A percentile compares a stretch with the other conserved stretches of the same genome.
Evolutionary conservation across 2,329 filamentous ascomycete species (phyloP).

Genomic region (Parascedosporium putredinis): DNA sequence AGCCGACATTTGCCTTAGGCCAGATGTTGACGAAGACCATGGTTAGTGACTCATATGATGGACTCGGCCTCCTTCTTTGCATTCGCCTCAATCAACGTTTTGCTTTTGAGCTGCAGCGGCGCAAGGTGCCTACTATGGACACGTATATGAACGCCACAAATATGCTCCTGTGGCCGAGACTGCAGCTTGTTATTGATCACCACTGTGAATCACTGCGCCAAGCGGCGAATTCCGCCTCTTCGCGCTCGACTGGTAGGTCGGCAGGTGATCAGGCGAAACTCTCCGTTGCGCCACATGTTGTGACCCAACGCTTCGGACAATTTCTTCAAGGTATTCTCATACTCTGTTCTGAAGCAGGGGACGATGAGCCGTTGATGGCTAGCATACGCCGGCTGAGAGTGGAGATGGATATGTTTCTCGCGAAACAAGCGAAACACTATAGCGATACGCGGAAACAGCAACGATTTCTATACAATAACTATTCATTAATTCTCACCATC

Average conservation of each 20-base stretch:
- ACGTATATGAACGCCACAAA: constrained; percentile 88
- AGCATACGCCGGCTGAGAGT: constrained; percentile 66
- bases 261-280: constrained; percentile 42
- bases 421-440: constrained; percentile 64
- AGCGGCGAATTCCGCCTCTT: constrained; percentile 43
- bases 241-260: constrained; percentile 18
- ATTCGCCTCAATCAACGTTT: constrained; percentile 89
- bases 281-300: constrained; percentile 76
- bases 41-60: constrained; percentile 68
- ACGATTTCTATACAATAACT: constrained; percentile 91
- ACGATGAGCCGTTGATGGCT: constrained; percentile 83
- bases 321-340: constrained; percentile 75
- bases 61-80: constrained; percentile 77
- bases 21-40: constrained; percentile 66
- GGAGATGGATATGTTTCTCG: constrained; percentile 77
- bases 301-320: constrained; percentile 93
- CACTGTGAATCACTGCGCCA: constrained; percentile 79
- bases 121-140: constrained; percentile 81
- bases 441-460: constrained; percentile 72
- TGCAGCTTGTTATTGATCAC: constrained; percentile 87
- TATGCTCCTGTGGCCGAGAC: constrained; percentile 93
- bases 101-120: constrained; percentile 85
- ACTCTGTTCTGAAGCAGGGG: constrained; percentile 80
- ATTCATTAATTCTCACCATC: constrained; percentile 87
- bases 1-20: constrained; percentile 78